Percentiles rank a stretch among this genome's conserved stretches.
These are phyloP conservation scores for Danielia reshetovae DNA, from an alignment of 805 yeast genomes.

Conservation along the genomic window DNA sequence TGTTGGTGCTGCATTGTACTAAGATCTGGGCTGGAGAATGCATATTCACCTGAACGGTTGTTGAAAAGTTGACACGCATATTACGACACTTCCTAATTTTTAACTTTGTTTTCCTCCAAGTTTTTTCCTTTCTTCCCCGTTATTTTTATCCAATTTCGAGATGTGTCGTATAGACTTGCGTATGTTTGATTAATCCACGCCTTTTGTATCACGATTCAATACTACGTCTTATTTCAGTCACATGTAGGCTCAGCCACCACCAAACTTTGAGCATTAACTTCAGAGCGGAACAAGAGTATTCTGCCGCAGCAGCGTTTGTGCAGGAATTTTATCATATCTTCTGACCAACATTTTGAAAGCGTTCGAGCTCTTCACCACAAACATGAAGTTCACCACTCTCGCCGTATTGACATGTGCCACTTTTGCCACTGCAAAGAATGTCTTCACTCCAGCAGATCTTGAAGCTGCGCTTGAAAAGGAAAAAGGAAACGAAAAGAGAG, in stretches of 20 bases:
- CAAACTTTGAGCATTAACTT: too few species aligned
- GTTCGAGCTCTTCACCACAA: too few species aligned
- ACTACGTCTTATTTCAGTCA: too few species aligned
- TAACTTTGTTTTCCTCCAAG: not conserved
- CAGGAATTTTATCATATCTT: too few species aligned
- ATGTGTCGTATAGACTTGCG: too few species aligned
- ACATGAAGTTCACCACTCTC: slow-evolving; percentile 12
- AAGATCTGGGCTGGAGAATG: slow-evolving; percentile 5
- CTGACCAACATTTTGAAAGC: too few species aligned
- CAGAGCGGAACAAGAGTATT: too few species aligned
- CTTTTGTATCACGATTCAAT: too few species aligned
- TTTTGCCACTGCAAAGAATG: slow-evolving; percentile 11
- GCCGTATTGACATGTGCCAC: slow-evolving; percentile 14
- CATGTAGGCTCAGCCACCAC: too few species aligned
- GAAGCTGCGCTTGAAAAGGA: slow-evolving; percentile 7
- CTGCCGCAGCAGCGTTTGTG: too few species aligned
- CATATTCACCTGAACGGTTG: not conserved
- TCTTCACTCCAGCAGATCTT: slow-evolving; percentile 13
- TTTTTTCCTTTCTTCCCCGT: not conserved
- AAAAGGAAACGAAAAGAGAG: slow-evolving; percentile 12
- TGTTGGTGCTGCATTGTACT: slow-evolving; percentile 36
- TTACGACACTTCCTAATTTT: slow-evolving; percentile 3
- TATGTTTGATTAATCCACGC: too few species aligned
- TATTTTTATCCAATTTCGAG: too few species aligned
- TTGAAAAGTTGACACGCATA: slow-evolving; percentile 1